Evolutionary conservation across 331 rosid genomes (phyloP).

Genomic region (Quercus lobata): DNA sequence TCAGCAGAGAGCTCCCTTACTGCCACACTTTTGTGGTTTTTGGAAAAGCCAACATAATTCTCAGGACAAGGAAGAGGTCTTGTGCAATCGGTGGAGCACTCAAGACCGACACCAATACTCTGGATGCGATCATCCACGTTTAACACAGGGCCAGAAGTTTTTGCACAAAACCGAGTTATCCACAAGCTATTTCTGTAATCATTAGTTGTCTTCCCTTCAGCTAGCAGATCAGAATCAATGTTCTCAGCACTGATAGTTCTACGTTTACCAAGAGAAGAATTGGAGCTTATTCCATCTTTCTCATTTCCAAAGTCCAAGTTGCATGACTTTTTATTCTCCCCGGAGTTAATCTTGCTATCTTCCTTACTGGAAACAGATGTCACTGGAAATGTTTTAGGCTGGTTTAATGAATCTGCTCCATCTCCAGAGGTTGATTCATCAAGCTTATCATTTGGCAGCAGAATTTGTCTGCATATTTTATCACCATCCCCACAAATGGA

Average conservation of each 20-base stretch:
- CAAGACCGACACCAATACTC: conserved; percentile 26
- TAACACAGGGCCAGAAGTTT: conserved; percentile 25
- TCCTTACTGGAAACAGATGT: conserved; percentile 32
- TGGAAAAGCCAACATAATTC: conserved; percentile 14
- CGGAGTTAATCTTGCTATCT: conserved; percentile 25
- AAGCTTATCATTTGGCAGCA: conserved; percentile 25
- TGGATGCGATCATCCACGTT: conserved; percentile 21
- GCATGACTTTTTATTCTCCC: conserved; percentile 23
- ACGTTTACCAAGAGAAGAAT: conserved; percentile 37
- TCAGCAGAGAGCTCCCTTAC: conserved; percentile 23
- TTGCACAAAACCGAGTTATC: conserved; percentile 70
- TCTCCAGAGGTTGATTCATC: conserved; percentile 30
- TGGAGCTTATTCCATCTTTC: conserved; percentile 39
- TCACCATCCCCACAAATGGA: conserved; percentile 35
- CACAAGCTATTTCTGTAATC: conserved; percentile 47
- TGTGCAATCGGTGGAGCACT: conserved; percentile 27
- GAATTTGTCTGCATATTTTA: conserved; percentile 14
- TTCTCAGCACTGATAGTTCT: conserved; percentile 32
- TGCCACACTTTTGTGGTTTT: conserved; percentile 24
- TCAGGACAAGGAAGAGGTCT: conserved; percentile 16
- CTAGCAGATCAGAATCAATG: conserved; percentile 24
- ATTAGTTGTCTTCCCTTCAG: conserved; percentile 34
- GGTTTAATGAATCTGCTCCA: conserved; percentile 30
- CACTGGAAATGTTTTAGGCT: conserved; percentile 30
- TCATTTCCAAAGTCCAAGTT: conserved; percentile 23